phyloP scores from a whole-genome alignment of 2,329 filamentous ascomycete species.

The Colletotrichum eremochloae region DNA sequence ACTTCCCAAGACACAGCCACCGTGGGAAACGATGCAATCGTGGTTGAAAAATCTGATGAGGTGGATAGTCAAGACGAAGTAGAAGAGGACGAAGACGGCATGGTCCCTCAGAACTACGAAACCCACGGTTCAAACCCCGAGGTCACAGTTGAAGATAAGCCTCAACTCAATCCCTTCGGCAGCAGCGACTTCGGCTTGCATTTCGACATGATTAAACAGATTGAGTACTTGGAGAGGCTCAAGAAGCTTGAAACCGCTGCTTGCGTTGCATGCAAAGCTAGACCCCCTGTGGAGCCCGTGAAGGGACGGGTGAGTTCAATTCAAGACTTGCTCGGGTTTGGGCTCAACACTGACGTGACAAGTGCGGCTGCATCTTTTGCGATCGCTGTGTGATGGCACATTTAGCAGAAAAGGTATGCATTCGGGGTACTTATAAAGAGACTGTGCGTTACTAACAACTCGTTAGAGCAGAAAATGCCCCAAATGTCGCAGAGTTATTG shows the following conservation, averaged over 20 bases:
- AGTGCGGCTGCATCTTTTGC: constrained; percentile 55
- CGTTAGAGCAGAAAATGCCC: no score
- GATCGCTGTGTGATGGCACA: constrained; percentile 40
- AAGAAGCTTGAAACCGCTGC: no score
- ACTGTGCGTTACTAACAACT: no score
- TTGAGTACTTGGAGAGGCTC: no score
- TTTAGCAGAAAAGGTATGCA: neutral
- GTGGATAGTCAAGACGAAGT: constrained; percentile 11
- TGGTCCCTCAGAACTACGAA: constrained; percentile 10
- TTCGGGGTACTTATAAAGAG: rapidly evolving
- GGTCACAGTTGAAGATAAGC: no score
- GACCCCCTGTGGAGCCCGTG: neutral
- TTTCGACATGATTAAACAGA: no score
- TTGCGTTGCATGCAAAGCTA: neutral
- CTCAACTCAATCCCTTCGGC: no score
- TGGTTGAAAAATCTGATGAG: neutral
- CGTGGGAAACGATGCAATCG: neutral
- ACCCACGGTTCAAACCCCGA: no score
- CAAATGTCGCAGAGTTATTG: neutral
- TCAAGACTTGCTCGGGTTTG: no score
- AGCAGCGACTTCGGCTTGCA: no score
- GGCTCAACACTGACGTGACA: neutral
- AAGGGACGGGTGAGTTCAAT: neutral
- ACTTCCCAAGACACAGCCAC: neutral
- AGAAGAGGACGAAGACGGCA: constrained; percentile 19